These are phyloP conservation scores for Chlamydomonas sp. DNA, from an alignment of 139 green algal species.

Conservation along the genomic window DNA sequence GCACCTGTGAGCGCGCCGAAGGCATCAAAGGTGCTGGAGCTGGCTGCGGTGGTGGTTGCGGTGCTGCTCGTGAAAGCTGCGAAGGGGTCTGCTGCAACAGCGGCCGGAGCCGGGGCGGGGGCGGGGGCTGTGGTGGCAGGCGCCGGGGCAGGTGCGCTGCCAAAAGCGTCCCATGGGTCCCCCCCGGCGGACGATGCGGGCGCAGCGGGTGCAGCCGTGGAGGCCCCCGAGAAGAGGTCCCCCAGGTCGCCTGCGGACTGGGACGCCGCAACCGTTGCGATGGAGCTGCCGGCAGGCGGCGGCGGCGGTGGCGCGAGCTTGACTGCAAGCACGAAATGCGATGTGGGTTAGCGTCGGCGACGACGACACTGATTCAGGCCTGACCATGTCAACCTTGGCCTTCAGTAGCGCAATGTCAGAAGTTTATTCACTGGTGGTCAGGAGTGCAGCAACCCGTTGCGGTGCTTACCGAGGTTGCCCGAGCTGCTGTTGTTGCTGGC, in stretches of 20 bases:
- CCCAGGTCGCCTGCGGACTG: conserved; percentile 57
- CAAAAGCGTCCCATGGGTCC: conserved; percentile 32
- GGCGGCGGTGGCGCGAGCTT: conserved; percentile 18
- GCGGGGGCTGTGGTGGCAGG: background rate
- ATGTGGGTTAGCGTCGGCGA: background rate
- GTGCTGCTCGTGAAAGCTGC: background rate
- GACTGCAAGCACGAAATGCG: background rate
- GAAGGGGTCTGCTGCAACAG: background rate
- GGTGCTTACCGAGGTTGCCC: background rate
- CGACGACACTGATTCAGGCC: background rate
- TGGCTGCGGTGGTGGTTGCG: too few species aligned
- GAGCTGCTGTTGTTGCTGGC: background rate
- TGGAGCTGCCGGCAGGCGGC: background rate
- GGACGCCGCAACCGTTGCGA: background rate
- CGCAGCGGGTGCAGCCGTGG: background rate
- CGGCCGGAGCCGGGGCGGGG: background rate
- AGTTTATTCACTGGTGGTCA: too few species aligned
- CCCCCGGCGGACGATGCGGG: background rate
- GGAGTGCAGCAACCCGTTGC: too few species aligned
- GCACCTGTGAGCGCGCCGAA: background rate
- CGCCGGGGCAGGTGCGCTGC: background rate
- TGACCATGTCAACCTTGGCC: background rate
- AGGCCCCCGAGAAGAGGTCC: conserved; percentile 45
- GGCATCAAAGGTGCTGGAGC: background rate
- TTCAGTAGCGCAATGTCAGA: too few species aligned